phyloP scores from a whole-genome alignment of 2,329 filamentous ascomycete species.

The Torrubiellomyces zombiae region DNA sequence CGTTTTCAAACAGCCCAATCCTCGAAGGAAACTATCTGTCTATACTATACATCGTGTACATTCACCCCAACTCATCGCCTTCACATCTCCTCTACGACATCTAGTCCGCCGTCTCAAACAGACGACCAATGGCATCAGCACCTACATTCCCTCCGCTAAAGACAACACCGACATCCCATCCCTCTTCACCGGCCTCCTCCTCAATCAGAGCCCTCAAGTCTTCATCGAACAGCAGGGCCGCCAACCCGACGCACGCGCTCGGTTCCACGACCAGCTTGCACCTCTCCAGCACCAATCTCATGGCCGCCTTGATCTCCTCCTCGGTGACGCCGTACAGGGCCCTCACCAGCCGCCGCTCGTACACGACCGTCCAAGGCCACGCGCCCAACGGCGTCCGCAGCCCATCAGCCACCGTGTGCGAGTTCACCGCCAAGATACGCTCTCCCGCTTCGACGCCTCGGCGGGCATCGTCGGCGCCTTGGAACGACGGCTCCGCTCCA shows the following conservation, averaged over 20 bases:
- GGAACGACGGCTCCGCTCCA: constrained; percentile 67
- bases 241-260: constrained; percentile 68
- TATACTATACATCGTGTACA: too few species aligned
- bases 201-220: constrained; percentile 61
- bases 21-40: too few species aligned
- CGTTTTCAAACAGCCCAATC: too few species aligned
- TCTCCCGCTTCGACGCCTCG: constrained; percentile 48
- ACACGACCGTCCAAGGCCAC: constrained; percentile 63
- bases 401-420: constrained; percentile 77
- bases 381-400: constrained; percentile 67
- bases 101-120: constrained; percentile 24
- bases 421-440: constrained; percentile 52
- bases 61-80: too few species aligned
- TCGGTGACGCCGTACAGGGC: constrained; percentile 63
- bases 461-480: constrained; percentile 72
- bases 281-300: constrained; percentile 67
- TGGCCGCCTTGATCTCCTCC: constrained; percentile 60
- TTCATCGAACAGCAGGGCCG: constrained; percentile 70
- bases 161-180: constrained; percentile 54
- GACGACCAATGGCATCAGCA: constrained; percentile 32
- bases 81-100: too few species aligned
- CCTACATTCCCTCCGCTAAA: constrained; percentile 45
- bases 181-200: constrained; percentile 49
- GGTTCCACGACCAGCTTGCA: constrained; percentile 89
- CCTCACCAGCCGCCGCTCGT: constrained; percentile 49